Evolutionary conservation across 2,329 filamentous ascomycete species (phyloP), one percentile per base, ranked within the genome.

Genomic region (Huntiella savannae): DNA sequence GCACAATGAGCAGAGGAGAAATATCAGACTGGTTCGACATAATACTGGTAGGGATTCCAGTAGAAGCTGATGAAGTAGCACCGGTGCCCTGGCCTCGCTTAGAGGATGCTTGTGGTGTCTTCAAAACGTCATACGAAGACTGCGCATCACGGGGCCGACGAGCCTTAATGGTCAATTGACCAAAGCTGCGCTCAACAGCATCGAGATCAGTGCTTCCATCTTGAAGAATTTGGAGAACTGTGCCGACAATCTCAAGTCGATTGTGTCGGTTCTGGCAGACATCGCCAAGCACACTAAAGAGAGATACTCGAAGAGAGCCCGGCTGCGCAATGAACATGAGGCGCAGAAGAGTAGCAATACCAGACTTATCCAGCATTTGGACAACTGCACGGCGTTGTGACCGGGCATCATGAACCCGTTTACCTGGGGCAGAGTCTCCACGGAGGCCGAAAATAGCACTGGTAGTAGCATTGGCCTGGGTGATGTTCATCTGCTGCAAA

Each of bases 201-300:
- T 80, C 80, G 63, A 93, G 80, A 62, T 98, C 91, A 5, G 81
- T 79, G 57, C 86, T 96, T 39, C 91, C 91, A 58, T 98, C 92
- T 58, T 96, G 91, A 7, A 98, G 70, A 52, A 98, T 92, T 52
- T 91, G 84, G 7, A 98, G 73, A 33, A 98, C 68, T 17, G 91
- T 84, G 60, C 84, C 93, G 56, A 98, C 79, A 33, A 98, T 85
- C 60, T 98, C 91, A 3, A 87, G 77, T 33, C 91, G 77, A 57
- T 91, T 98, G 57, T 95, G 86, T n/a, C 85, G 79, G 59, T 98
- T 98, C 62, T 94, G 82, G 57, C 86, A 96, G 19, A 96, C 79
- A 53, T 94, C 85, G 51, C 84, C 77, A 44, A 98, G 77, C 45
- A 98, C 83, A 47, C 80, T 79, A 58, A 91, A 88, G 45, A 98